phyloP scores from a whole-genome alignment of 1,284 basidiomycete species.

The Malassezia caprae region DNA sequence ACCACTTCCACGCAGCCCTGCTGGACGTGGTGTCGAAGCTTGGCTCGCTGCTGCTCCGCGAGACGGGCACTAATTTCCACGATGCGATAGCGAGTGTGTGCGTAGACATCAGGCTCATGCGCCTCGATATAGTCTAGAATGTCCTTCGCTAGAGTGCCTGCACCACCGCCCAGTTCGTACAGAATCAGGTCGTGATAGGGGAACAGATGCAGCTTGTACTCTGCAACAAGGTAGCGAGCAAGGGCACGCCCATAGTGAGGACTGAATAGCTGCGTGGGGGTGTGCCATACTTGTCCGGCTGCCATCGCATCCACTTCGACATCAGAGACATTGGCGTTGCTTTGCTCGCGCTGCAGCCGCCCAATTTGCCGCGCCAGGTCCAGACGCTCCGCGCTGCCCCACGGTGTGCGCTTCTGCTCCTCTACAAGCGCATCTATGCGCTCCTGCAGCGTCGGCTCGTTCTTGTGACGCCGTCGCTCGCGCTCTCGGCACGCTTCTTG shows the following conservation, averaged over 20 bases:
- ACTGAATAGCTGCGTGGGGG: slow-evolving; percentile 94
- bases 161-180: slow-evolving; percentile 95
- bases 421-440: background rate
- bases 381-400: slow-evolving; percentile 21
- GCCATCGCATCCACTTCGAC: slow-evolving; percentile 44
- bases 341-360: slow-evolving; percentile 29
- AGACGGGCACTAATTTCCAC: slow-evolving; percentile 82
- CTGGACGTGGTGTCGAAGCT: slow-evolving; percentile 23
- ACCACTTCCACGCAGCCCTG: slow-evolving; percentile 60
- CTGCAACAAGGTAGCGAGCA: slow-evolving; percentile 72
- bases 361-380: slow-evolving; percentile 29
- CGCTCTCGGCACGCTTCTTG: background rate
- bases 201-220: slow-evolving; percentile 82
- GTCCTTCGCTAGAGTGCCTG: slow-evolving; percentile 82
- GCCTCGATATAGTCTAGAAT: slow-evolving; percentile 70
- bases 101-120: slow-evolving; percentile 79
- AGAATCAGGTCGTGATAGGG: slow-evolving; percentile 89
- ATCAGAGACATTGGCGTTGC: slow-evolving; percentile 21
- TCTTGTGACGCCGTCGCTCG: slow-evolving; percentile 6
- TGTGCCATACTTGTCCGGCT: slow-evolving; percentile 94
- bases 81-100: slow-evolving; percentile 77
- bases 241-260: slow-evolving; percentile 89
- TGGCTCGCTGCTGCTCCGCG: slow-evolving; percentile 58
- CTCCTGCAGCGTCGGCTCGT: slow-evolving; percentile 7
- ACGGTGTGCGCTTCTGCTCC: slow-evolving; percentile 1